Evolutionary conservation across 2,329 filamentous ascomycete species (phyloP).

Genomic region (Ciborinia camelliae): DNA sequence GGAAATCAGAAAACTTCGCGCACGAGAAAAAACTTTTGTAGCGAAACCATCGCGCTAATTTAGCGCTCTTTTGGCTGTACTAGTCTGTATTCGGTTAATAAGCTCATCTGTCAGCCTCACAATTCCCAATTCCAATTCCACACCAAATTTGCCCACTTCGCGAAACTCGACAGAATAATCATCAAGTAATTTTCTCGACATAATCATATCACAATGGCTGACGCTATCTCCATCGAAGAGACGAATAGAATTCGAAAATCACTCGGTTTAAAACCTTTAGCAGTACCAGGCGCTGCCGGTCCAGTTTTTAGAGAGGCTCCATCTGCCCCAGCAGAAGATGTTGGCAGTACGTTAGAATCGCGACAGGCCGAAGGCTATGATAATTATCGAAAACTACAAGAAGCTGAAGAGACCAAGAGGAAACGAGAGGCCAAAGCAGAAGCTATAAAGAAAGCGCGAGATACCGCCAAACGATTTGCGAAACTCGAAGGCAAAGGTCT

Average conservation of each 20-base stretch:
- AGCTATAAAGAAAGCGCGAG: constrained; percentile 81
- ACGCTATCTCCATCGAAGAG: constrained; percentile 80
- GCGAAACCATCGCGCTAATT: constrained; percentile 21
- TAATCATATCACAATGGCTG: constrained; percentile 39
- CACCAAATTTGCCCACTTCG: constrained; percentile 8
- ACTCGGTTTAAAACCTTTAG: constrained; percentile 85
- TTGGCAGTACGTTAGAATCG: constrained; percentile 78
- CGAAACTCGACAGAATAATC: not conserved
- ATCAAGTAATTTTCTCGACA: not conserved
- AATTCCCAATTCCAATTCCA: not conserved
- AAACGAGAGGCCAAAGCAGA: constrained; percentile 77
- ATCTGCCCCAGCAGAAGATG: constrained; percentile 55
- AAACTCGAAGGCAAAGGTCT: constrained; percentile 79
- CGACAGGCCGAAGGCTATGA: constrained; percentile 69
- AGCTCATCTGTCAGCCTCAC: constrained; percentile 1
- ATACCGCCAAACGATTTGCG: constrained; percentile 72
- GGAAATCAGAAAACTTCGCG: constrained; percentile 40
- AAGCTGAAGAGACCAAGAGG: constrained; percentile 72
- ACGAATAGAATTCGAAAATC: constrained; percentile 88
- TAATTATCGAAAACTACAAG: constrained; percentile 64
- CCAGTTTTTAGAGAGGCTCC: constrained; percentile 53
- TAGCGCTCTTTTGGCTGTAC: not conserved
- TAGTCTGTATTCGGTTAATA: not conserved
- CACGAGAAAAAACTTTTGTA: constrained; percentile 31
- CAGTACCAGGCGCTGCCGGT: constrained; percentile 67